Conservation (phyloP, 2,329 filamentous ascomycete species). For the Hymenotorrendiella dingleyae region DNA sequence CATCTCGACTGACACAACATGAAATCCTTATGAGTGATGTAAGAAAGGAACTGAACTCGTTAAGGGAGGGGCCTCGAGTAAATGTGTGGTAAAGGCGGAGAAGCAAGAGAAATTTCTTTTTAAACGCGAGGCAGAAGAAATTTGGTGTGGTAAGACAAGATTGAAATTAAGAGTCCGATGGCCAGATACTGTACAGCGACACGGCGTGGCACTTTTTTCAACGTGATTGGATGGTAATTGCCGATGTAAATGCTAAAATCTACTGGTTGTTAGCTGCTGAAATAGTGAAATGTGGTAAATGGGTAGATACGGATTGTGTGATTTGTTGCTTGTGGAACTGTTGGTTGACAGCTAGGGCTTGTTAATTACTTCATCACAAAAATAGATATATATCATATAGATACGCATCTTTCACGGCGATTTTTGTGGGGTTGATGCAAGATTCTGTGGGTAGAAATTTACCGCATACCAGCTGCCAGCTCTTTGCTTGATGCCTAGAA, state of each 20-base stretch:
- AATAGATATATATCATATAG: slow-evolving; percentile 9
- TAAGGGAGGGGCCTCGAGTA: too few species aligned
- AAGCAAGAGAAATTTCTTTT: too few species aligned
- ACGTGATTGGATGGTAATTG: too few species aligned
- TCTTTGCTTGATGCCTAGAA: slow-evolving; percentile 3
- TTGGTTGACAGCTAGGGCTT: slow-evolving; percentile 1
- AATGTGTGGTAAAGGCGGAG: too few species aligned
- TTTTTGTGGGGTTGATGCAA: slow-evolving; percentile 13
- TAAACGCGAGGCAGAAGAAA: too few species aligned
- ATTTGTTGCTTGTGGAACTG: slow-evolving; percentile 6
- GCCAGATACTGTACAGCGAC: background rate
- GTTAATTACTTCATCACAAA: background rate
- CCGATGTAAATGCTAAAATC: too few species aligned
- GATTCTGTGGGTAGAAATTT: slow-evolving; percentile 3
- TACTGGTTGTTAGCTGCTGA: slow-evolving; percentile 5
- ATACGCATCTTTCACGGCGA: slow-evolving; percentile 12
- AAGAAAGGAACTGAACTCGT: too few species aligned
- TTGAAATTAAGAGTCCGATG: too few species aligned
- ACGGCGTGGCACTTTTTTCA: slow-evolving; percentile 3
- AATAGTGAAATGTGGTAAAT: slow-evolving; percentile 13
- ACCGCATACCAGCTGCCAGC: slow-evolving; percentile 6
- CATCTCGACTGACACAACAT: too few species aligned
- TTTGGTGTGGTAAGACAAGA: background rate
- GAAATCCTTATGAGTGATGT: too few species aligned
- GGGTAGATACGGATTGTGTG: background rate